Percentiles rank a stretch among this genome's conserved stretches.
These are phyloP conservation scores for Moricandia arvensis DNA, from an alignment of 345 rosid genomes.

Conservation along the genomic window DNA sequence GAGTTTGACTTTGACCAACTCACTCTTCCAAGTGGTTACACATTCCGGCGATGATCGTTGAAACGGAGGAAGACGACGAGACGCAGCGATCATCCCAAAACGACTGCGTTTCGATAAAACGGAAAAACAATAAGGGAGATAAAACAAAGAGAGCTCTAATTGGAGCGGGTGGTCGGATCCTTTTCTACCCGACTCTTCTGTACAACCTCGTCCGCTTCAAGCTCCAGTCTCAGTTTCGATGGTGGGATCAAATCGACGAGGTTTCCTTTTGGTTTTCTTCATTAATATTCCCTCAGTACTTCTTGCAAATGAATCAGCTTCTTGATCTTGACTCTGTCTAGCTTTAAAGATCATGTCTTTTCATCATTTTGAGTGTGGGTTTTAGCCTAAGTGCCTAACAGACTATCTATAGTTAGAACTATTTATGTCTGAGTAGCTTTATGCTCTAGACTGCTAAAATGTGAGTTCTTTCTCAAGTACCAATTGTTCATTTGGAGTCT, in stretches of 20 bases:
- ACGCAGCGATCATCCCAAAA: conserved; percentile 19
- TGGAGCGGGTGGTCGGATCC: conserved; percentile 38
- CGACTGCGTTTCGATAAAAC: neutral
- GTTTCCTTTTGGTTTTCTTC: neutral
- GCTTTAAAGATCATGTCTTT: neutral
- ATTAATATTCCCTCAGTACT: neutral
- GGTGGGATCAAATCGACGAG: conserved; percentile 42
- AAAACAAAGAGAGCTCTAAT: conserved; percentile 34
- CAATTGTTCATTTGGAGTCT: neutral
- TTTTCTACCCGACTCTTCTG: conserved; percentile 35
- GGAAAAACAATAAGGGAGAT: conserved; percentile 8
- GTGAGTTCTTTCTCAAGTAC: neutral
- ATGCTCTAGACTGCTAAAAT: neutral
- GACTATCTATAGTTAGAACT: neutral
- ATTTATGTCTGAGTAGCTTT: neutral
- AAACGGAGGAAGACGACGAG: conserved; percentile 16
- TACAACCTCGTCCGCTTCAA: conserved; percentile 35
- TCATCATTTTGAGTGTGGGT: neutral
- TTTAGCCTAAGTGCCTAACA: neutral
- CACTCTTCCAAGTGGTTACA: neutral
- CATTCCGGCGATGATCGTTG: conserved; percentile 17
- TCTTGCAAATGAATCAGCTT: neutral
- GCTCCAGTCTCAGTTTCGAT: conserved; percentile 30
- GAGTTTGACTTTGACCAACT: neutral
- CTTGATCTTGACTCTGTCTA: neutral